Evolutionary conservation across 768 basidiomycete genomes (phyloP), one percentile per base, ranked within the genome.

Genomic region (Crassisporium funariophilum): DNA sequence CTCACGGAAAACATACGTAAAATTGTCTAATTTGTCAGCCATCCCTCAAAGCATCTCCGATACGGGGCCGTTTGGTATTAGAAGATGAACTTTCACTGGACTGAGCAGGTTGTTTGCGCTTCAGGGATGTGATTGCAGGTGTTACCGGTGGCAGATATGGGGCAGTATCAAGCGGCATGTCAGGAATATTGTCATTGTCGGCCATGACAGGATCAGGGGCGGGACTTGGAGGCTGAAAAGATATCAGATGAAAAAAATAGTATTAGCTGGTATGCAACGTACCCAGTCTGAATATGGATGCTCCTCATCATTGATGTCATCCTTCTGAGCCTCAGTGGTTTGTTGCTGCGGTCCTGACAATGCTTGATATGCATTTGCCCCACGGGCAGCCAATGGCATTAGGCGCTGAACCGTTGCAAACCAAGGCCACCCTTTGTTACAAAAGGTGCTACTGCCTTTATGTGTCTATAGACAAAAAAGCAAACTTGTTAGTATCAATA

Each of bases 371-470:
- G 13, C 27, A 29, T 29, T 37, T 37, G 35, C 35, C 11, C 49
- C 35, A 9, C 21, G 9, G 4, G 46, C 24, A 4, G 22, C 4
- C 10, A 24, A 9, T 2, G 55, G 53, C 41, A 54, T 48, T 5
- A 57, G 19, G 5, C 17, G 29, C 1, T 21, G 13, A 2, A 57
- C 16, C 13, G 20, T 15, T 3, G 1, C 19, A 15, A 39, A 21
- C 22, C 49, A 42, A 5, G 13, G 20, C 54, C 50, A 57, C 4
- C 34, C 47, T 15, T 44, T 41, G 35, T 42, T 42, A 31, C 42
- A 34, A 41, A 49, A 49, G 15, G 41, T 31, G 35, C 27, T 43
- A 8, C 41, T 41, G n/a, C 42, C 41, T 35, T 42, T 42, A 34
- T 49, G 40, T 21, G 33, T 49, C 31, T 29, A 13, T 29, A 7